Conservation (phyloP, 371 early-diverging fungal genomes). For the Actinomortierella ambigua region DNA sequence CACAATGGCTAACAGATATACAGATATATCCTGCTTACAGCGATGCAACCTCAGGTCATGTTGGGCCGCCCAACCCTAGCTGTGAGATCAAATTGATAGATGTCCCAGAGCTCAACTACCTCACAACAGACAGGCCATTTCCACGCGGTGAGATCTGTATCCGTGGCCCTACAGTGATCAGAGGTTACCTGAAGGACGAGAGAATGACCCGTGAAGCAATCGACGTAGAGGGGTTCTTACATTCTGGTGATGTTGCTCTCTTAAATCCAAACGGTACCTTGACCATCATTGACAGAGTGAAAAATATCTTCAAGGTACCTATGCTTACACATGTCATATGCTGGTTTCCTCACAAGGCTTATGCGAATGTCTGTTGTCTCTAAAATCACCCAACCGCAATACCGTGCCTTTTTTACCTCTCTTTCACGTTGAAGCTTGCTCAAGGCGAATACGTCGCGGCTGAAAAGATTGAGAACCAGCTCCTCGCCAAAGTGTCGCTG, state of each 20-base stretch:
- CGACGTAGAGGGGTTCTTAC: constrained; percentile 90
- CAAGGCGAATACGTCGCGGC: constrained; percentile 98
- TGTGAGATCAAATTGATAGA: constrained; percentile 86
- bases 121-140: constrained; percentile 69
- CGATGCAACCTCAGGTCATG: constrained; percentile 69
- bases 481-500: constrained; percentile 31
- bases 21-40: no score
- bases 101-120: constrained; percentile 91
- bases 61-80: constrained; percentile 71
- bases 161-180: constrained; percentile 83
- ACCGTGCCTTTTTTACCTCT: no score
- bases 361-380: no score
- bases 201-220: constrained; percentile 83
- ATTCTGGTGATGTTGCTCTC: constrained; percentile 90
- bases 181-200: constrained; percentile 86
- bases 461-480: constrained; percentile 74
- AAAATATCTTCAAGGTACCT: constrained; percentile 98
- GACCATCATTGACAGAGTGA: constrained; percentile 93
- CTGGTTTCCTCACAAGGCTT: no score
- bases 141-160: constrained; percentile 94
- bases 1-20: no score
- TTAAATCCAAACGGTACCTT: constrained; percentile 64
- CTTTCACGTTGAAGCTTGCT: constrained; percentile 40
- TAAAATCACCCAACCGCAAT: no score
- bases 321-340: no score